Percentiles rank a stretch among this genome's conserved stretches.
Evolutionary conservation across 176 grass and related monocot species (phyloP).

Genomic region (Coix lacrymajobi): DNA sequence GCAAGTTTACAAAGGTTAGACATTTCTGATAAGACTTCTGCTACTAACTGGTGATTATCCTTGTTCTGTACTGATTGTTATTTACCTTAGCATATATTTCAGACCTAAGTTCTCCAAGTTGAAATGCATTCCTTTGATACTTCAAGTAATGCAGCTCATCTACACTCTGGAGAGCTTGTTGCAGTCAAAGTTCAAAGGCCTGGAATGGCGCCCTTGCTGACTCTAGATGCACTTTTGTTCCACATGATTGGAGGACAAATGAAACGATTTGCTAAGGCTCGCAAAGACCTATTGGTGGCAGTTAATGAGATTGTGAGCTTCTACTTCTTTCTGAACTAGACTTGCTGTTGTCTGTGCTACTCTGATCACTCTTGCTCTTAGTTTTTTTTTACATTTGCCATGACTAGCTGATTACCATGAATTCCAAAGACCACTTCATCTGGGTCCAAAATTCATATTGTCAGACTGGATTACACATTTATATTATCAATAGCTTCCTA

Average conservation of each 20-base stretch:
- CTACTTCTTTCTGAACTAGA: not conserved
- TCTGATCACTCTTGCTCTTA: not conserved
- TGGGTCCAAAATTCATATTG: not conserved
- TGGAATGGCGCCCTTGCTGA: slow-evolving; percentile 84
- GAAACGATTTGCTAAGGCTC: slow-evolving; percentile 93
- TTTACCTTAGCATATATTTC: slow-evolving; percentile 28
- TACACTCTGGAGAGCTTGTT: slow-evolving; percentile 87
- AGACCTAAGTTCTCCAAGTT: slow-evolving; percentile 47
- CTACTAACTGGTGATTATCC: not conserved
- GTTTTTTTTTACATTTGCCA: not conserved
- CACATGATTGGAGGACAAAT: slow-evolving; percentile 96
- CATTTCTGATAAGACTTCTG: slow-evolving; percentile 8
- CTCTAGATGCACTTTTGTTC: slow-evolving; percentile 90
- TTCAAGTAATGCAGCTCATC: slow-evolving; percentile 99
- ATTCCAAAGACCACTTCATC: not conserved
- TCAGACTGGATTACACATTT: not conserved
- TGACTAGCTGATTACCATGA: not conserved
- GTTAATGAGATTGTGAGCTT: slow-evolving; percentile 89
- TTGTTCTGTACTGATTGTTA: slow-evolving; percentile 23
- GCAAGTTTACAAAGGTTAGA: slow-evolving; percentile 97
- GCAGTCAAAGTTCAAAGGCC: slow-evolving; percentile 96
- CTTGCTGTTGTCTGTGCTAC: not conserved
- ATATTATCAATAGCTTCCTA: slow-evolving; percentile 1
- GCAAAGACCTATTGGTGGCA: slow-evolving; percentile 93
- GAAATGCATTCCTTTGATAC: slow-evolving; percentile 92